Conservation (phyloP, 2,329 filamentous ascomycete genomes). For the Sclerotinia minor region DNA sequence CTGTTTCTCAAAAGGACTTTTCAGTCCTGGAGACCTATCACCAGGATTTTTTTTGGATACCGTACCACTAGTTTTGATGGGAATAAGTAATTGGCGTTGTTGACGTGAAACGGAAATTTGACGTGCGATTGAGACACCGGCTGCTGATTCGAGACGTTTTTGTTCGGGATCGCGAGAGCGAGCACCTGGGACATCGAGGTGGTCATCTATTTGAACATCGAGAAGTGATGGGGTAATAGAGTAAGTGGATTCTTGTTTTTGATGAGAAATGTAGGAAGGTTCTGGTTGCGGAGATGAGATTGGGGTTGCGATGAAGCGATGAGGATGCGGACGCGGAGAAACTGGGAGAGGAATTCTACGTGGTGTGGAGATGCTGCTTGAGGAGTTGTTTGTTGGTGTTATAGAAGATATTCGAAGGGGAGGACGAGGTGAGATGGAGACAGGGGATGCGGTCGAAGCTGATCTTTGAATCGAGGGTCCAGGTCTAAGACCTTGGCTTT, state of each 20-base stretch:
- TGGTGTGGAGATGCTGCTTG: neutral
- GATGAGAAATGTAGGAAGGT: neutral
- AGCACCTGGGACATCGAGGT: neutral
- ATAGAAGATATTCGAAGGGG: conserved; percentile 17
- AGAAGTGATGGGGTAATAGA: conserved; percentile 4
- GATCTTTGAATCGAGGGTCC: conserved; percentile 8
- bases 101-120: conserved; percentile 66
- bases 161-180: conserved; percentile 34
- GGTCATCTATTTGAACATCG: conserved; percentile 3
- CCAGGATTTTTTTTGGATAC: neutral
- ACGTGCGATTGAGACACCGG: conserved; percentile 66
- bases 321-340: conserved; percentile 17
- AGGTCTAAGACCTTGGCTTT: neutral
- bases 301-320: neutral
- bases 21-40: neutral
- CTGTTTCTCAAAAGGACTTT: neutral
- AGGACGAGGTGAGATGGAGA: neutral
- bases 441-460: neutral
- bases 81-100: conserved; percentile 59
- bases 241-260: conserved; percentile 19
- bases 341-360: neutral
- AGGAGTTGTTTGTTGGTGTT: neutral
- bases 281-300: neutral
- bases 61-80: conserved; percentile 42
- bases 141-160: conserved; percentile 53